Percentiles rank a stretch among this genome's conserved stretches.
Evolutionary conservation across 768 basidiomycete species (phyloP).

Genomic region (Tubosaeta sp.): DNA sequence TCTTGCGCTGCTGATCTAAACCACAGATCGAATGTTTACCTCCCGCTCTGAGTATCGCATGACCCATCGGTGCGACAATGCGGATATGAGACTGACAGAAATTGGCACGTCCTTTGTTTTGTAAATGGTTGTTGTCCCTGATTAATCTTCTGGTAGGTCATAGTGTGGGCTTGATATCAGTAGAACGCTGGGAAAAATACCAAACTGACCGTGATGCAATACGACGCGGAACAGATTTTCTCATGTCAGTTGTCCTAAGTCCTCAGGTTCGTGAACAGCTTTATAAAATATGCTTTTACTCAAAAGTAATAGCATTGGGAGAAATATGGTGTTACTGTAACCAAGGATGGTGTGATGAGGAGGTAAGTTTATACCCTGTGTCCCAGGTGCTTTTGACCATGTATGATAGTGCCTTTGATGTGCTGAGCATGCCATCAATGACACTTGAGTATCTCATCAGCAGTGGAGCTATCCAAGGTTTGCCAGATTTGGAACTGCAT

Average conservation of each 20-base stretch:
- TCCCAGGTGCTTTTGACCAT: background rate
- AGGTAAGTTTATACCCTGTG: slow-evolving; percentile 31
- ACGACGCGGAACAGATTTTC: slow-evolving; percentile 29
- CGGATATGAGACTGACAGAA: slow-evolving; percentile 76
- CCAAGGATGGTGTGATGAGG: slow-evolving; percentile 40
- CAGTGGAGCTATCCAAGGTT: slow-evolving; percentile 39
- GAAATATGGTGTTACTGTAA: slow-evolving; percentile 37
- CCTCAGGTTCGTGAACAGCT: slow-evolving; percentile 35
- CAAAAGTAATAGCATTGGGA: slow-evolving; percentile 36
- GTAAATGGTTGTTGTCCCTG: background rate
- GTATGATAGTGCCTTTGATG: slow-evolving; percentile 61
- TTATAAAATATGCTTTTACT: background rate
- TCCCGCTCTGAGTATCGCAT: slow-evolving; percentile 88
- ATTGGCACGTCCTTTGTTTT: slow-evolving; percentile 45
- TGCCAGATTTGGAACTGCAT: slow-evolving; percentile 46
- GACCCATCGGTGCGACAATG: slow-evolving; percentile 85
- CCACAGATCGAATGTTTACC: slow-evolving; percentile 88
- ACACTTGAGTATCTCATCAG: slow-evolving; percentile 38
- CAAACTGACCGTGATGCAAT: slow-evolving; percentile 31
- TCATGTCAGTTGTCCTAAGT: slow-evolving; percentile 33
- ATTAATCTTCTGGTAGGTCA: slow-evolving; percentile 30
- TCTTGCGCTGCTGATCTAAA: background rate
- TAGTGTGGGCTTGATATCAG: slow-evolving; percentile 38
- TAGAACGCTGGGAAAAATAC: slow-evolving; percentile 42
- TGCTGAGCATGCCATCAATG: slow-evolving; percentile 59